Evolutionary conservation across 345 rosid species (phyloP).

Genomic region (Eucalyptus cloeziana): DNA sequence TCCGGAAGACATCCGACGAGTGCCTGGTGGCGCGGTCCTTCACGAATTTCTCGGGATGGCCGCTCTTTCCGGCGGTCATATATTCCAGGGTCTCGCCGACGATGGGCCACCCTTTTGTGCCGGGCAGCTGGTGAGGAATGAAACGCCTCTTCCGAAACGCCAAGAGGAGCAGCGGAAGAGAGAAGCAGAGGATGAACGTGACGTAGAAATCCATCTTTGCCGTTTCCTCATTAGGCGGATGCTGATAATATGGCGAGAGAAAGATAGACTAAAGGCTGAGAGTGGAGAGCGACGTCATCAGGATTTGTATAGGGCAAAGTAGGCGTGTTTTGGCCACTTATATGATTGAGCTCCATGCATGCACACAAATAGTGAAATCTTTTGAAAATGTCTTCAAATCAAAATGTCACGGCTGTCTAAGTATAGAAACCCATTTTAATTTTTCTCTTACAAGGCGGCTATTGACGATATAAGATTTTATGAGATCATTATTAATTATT

Average conservation of each 20-base stretch:
- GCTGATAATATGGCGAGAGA: not conserved
- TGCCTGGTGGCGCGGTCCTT: not conserved
- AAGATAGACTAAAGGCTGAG: not conserved
- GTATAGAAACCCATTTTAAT: not conserved
- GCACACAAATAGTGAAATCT: not conserved
- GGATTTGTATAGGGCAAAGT: not conserved
- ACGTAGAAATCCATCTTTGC: not conserved
- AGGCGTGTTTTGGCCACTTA: not conserved
- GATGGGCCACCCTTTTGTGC: not conserved
- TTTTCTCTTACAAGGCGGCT: fast-evolving
- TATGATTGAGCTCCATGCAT: not conserved
- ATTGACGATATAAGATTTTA: no score
- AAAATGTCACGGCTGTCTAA: not conserved
- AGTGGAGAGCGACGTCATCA: not conserved
- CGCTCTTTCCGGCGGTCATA: not conserved
- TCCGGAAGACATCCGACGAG: not conserved
- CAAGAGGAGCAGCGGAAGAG: not conserved
- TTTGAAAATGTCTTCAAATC: not conserved
- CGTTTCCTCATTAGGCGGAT: not conserved
- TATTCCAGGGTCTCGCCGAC: not conserved
- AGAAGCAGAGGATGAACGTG: not conserved
- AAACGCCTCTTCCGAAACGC: not conserved
- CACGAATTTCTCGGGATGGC: not conserved
- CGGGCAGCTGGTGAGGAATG: not conserved
- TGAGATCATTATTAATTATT: no score